Base-by-base conservation (phyloP, 2,329 filamentous ascomycete genomes). In the Colletotrichum tamarilloi region DNA sequence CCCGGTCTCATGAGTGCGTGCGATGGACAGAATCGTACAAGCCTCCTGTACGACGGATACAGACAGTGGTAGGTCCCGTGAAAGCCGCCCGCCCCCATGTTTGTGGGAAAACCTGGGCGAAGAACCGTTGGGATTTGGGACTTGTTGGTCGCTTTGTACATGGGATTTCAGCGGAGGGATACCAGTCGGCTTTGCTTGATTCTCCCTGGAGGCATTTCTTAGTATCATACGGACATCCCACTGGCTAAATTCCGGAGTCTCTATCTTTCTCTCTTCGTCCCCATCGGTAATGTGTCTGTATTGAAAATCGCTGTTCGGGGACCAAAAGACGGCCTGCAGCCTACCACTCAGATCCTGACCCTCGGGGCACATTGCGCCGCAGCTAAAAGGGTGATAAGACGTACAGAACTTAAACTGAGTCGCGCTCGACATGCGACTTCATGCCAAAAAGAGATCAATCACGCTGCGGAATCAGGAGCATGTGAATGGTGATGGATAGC, bases 161-260 rank as follows among this genome's bases (percentile, higher is more conserved):
- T 42, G 38, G 14, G 38, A 42, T 42, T 42, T 16, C 7, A 42
- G 32, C 14, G 38, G 38, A 42, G 22, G 55, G 9, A 12, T 12
- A 26, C 22, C 63, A 63, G 32, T 62, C 53, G 70, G 66, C 70
- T 69, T 73, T 73, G 59, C 66, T 59, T 65, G 22, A 7, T 60
- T 65, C 53, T 65, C 70, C 46, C 70, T 69, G 70, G 70, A 69
- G 66, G 66, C 66, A 59, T 59, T 55, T 69, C 55, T 60, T 46
- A 59, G 46, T 30, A 28, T 22, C 62, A 28, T 16, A 42, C 38
- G 14, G 38, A 42, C 38, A 42, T 3, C 16, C 46, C 69, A 38
- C 64, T 62, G 65, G 58, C 26, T 62, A 30, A 52, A 52, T n/a
- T 12, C 57, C 65, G 52, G 65, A 19, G 6, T 49, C 19, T n/a